Conservation (phyloP, 2,329 filamentous ascomycete species). For the Penicillium capsulatum region DNA sequence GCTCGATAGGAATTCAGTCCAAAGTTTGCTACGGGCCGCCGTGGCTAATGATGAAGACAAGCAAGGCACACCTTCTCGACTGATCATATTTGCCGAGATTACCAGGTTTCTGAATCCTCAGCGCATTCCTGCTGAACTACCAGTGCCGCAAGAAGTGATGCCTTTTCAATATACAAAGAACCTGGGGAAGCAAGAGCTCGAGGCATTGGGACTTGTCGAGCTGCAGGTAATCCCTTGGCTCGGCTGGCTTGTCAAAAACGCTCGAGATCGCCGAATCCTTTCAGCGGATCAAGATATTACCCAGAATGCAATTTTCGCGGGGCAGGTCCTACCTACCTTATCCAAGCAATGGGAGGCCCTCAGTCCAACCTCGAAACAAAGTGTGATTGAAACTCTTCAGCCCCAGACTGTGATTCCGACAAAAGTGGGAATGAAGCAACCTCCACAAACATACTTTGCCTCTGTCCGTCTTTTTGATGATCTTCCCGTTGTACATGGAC, state of each 20-base stretch:
- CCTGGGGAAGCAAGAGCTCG: conserved; percentile 63
- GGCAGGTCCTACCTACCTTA: conserved; percentile 70
- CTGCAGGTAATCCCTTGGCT: conserved; percentile 84
- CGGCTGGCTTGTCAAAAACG: conserved; percentile 68
- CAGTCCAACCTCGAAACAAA: conserved; percentile 60
- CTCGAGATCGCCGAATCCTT: conserved; percentile 53
- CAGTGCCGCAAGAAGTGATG: conserved; percentile 75
- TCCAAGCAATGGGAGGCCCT: conserved; percentile 90
- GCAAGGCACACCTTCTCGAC: conserved; percentile 58
- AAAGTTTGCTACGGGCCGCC: conserved; percentile 69
- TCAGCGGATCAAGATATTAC: conserved; percentile 65
- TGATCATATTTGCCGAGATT: conserved; percentile 74
- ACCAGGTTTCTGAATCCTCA: conserved; percentile 69
- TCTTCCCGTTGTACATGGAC: conserved; percentile 71
- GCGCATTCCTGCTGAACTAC: conserved; percentile 75
- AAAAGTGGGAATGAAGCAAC: conserved; percentile 81
- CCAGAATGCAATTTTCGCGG: conserved; percentile 67
- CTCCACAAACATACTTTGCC: conserved; percentile 82
- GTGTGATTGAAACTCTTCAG: conserved; percentile 61
- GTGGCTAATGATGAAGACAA: conserved; percentile 55
- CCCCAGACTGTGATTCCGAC: conserved; percentile 77
- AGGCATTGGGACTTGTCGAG: conserved; percentile 79
- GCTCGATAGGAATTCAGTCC: conserved; percentile 64
- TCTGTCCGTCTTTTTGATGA: conserved; percentile 95
- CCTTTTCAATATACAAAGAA: conserved; percentile 76